Conservation (phyloP, 768 basidiomycete genomes). For the Mycena epipterygia region DNA sequence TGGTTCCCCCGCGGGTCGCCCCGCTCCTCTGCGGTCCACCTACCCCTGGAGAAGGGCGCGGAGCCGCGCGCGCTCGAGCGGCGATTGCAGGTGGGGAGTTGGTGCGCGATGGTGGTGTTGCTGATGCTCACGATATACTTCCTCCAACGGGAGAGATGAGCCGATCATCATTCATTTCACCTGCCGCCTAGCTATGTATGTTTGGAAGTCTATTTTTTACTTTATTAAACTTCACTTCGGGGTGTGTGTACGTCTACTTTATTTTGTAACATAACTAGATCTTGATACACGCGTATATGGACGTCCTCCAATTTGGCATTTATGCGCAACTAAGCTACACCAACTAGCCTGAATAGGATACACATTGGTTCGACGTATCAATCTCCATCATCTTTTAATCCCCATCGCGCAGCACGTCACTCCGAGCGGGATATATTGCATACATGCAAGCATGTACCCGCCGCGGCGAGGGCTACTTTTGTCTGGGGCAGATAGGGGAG, state of each 20-base stretch:
- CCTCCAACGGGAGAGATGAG: constrained; percentile 30
- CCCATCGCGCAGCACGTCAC: neutral
- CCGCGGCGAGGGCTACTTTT: constrained; percentile 1
- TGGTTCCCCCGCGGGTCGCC: constrained; percentile 11
- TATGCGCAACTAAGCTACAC: too few species aligned
- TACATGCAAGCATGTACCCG: neutral
- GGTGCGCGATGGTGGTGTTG: constrained; percentile 32
- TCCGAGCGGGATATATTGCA: constrained; percentile 18
- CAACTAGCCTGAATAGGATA: neutral
- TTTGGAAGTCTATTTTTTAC: neutral
- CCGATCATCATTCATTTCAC: neutral
- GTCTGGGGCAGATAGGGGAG: neutral
- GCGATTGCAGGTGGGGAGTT: constrained; percentile 28
- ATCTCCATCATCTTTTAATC: neutral
- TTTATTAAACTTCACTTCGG: neutral
- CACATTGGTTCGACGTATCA: neutral
- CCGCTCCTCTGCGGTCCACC: neutral
- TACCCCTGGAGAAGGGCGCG: constrained; percentile 2
- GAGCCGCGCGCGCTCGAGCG: constrained; percentile 12
- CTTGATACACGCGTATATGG: too few species aligned
- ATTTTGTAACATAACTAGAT: too few species aligned
- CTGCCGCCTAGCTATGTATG: neutral
- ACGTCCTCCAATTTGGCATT: too few species aligned
- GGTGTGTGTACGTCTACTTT: neutral
- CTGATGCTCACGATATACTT: constrained; percentile 31